Evolutionary conservation across 257 asterid genomes (phyloP).

Genomic region (Paulownia fortunei): DNA sequence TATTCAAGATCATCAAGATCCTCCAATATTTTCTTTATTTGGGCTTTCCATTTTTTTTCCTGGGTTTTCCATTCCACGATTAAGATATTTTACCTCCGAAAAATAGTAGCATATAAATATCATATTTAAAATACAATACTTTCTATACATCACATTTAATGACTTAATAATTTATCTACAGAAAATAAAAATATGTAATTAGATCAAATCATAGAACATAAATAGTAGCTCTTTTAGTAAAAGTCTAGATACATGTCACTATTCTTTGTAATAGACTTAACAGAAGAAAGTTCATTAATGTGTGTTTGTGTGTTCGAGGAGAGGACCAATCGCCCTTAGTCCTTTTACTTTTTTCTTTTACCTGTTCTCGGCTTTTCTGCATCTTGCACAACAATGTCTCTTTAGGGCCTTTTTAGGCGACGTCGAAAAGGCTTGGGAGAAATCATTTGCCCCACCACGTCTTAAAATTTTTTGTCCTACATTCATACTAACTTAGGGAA

Average conservation of each 20-base stretch:
- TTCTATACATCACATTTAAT: too few species aligned
- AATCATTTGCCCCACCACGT: not conserved
- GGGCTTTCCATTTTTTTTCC: too few species aligned
- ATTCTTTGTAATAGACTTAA: not conserved
- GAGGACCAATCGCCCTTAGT: not conserved
- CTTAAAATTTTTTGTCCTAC: not conserved
- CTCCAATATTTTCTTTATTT: too few species aligned
- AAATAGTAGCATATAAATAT: too few species aligned
- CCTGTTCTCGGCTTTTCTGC: not conserved
- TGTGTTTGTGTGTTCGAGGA: slow-evolving; percentile 16
- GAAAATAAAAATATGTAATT: not conserved
- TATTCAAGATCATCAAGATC: too few species aligned
- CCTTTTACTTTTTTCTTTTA: not conserved
- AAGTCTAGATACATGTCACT: not conserved
- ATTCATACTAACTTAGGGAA: too few species aligned
- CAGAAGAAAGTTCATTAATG: not conserved
- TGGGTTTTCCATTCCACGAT: too few species aligned
- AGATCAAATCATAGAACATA: not conserved
- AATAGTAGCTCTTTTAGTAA: not conserved
- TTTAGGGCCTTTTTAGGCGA: not conserved
- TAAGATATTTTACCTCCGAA: too few species aligned
- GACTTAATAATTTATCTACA: too few species aligned
- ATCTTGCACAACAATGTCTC: not conserved
- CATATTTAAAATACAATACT: not conserved
- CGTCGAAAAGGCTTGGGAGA: not conserved